Evolutionary conservation across 306 rosid species (phyloP).

Genomic region (Cicer bijugum): DNA sequence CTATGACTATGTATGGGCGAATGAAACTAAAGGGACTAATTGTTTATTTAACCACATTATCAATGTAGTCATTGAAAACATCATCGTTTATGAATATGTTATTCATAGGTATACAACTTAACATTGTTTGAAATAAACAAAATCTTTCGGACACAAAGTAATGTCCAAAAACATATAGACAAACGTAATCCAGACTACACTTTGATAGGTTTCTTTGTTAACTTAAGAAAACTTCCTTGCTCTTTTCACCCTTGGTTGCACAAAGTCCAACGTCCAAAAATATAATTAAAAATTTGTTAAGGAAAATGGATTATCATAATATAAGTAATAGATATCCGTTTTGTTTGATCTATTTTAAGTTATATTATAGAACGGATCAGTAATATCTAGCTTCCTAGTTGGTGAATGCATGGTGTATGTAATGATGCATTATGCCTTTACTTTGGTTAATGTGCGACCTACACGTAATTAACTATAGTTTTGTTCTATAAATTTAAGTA

Average conservation of each 20-base stretch:
- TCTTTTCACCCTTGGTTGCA: conserved; percentile 19
- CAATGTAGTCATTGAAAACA: not conserved
- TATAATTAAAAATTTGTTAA: too few species aligned
- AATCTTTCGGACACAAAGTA: not conserved
- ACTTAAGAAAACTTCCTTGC: not conserved
- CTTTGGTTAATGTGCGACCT: not conserved
- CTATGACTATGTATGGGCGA: not conserved
- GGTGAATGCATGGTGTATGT: not conserved
- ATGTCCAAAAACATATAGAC: conserved; percentile 24
- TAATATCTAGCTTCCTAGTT: not conserved
- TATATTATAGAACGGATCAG: too few species aligned
- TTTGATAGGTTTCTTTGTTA: not conserved
- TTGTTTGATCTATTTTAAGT: too few species aligned
- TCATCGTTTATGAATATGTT: not conserved
- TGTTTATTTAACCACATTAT: too few species aligned
- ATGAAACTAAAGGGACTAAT: not conserved
- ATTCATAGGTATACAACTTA: not conserved
- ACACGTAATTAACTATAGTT: not conserved
- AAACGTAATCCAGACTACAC: not conserved
- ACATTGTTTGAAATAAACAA: not conserved
- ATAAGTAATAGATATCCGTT: too few species aligned
- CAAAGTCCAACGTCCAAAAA: not conserved
- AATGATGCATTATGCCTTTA: not conserved
- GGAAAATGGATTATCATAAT: too few species aligned
- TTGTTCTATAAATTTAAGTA: not conserved